phyloP scores from a whole-genome alignment of 345 rosid species.

The Heritiera fomes region DNA sequence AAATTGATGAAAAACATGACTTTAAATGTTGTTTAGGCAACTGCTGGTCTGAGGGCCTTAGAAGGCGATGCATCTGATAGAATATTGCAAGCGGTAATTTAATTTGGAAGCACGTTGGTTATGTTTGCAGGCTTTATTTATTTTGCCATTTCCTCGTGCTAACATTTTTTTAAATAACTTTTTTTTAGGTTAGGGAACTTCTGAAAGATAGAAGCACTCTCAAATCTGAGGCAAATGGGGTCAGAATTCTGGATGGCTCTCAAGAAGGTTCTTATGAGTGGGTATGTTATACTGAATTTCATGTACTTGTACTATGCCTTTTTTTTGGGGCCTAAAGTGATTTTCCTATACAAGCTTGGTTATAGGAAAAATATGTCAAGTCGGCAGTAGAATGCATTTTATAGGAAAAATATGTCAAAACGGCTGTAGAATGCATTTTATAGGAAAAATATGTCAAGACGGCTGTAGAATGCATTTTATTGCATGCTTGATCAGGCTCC shows the following conservation, averaged over 20 bases:
- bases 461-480: not conserved
- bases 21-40: slow-evolving; percentile 55
- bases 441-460: slow-evolving; percentile 6
- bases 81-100: slow-evolving; percentile 80
- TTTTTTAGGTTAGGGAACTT: slow-evolving; percentile 75
- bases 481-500: not conserved
- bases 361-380: slow-evolving; percentile 6
- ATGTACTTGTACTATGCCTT: not conserved
- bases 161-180: slow-evolving; percentile 20
- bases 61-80: slow-evolving; percentile 76
- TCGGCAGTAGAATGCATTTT: not conserved
- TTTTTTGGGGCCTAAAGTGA: slow-evolving; percentile 4
- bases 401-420: not conserved
- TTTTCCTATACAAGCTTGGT: not conserved
- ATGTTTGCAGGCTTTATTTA: slow-evolving; percentile 24
- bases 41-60: slow-evolving; percentile 92
- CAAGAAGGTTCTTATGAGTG: slow-evolving; percentile 99
- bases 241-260: slow-evolving; percentile 83
- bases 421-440: not conserved
- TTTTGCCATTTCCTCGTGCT: slow-evolving; percentile 14
- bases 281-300: slow-evolving; percentile 52
- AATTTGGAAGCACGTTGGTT: slow-evolving; percentile 16
- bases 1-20: slow-evolving; percentile 20
- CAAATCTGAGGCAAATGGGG: slow-evolving; percentile 59
- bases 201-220: slow-evolving; percentile 75